These are phyloP conservation scores for Boletus rubescentipes DNA, from an alignment of 768 basidiomycete genomes.

Conservation along the genomic window DNA sequence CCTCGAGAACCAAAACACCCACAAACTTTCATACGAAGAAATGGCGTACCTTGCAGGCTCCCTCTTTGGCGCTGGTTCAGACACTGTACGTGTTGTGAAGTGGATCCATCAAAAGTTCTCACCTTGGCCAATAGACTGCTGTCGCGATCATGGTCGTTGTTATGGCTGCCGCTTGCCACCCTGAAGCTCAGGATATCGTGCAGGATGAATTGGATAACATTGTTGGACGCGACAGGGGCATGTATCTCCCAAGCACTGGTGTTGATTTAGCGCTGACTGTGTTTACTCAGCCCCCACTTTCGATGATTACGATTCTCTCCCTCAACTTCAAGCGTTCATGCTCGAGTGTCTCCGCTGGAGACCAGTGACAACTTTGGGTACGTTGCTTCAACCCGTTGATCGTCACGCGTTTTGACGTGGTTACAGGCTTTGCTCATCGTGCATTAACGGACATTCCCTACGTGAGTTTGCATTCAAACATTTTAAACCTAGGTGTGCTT, in stretches of 20 bases:
- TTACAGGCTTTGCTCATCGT: constrained; percentile 57
- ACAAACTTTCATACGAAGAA: constrained; percentile 55
- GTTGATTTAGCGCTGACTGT: neutral
- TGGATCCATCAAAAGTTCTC: neutral
- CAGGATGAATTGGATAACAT: constrained; percentile 56
- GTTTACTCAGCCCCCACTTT: constrained; percentile 38
- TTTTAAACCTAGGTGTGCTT: neutral
- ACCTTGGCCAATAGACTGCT: constrained; percentile 38
- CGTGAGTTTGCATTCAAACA: constrained; percentile 34
- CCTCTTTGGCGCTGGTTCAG: constrained; percentile 67
- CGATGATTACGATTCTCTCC: constrained; percentile 36
- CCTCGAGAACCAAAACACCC: constrained; percentile 52
- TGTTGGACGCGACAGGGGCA: constrained; percentile 43
- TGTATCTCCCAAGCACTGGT: neutral
- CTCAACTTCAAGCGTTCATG: constrained; percentile 40
- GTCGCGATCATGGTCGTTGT: constrained; percentile 55
- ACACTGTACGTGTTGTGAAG: constrained; percentile 42
- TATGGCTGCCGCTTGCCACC: constrained; percentile 58
- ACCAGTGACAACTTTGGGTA: constrained; percentile 37
- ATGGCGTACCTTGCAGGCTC: constrained; percentile 62
- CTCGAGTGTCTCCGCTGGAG: constrained; percentile 44
- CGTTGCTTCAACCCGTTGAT: neutral
- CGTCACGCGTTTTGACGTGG: neutral
- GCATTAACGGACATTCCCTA: constrained; percentile 65
- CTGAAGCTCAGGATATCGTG: constrained; percentile 48